Evolutionary conservation across 192 early-diverging fungal species (phyloP).

Genomic region (Kappamyces sp.): DNA sequence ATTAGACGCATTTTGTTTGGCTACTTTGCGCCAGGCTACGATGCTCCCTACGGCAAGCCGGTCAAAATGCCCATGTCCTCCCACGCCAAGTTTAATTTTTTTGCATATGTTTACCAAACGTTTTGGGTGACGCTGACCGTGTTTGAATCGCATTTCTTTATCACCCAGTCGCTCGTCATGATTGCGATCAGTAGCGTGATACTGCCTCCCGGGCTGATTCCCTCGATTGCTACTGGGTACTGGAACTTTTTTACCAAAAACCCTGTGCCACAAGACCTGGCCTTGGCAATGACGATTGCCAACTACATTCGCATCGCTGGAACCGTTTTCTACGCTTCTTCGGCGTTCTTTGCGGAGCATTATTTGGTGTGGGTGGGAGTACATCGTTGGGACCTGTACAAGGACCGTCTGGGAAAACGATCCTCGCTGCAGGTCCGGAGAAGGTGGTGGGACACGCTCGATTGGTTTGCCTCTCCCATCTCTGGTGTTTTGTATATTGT

Average conservation of each 20-base stretch:
- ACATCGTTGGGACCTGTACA: too few relatives aligned
- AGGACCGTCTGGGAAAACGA: conserved; percentile 24
- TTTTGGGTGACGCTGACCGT: conserved; percentile 21
- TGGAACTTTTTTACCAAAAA: too few relatives aligned
- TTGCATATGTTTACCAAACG: conserved; percentile 6
- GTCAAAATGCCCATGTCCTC: too few relatives aligned
- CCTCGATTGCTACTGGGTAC: neutral
- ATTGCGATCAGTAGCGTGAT: conserved; percentile 15
- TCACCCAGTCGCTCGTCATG: conserved; percentile 34
- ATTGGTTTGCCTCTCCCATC: conserved; percentile 29
- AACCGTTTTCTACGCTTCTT: too few relatives aligned
- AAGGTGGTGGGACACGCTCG: conserved; percentile 19
- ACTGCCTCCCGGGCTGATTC: conserved; percentile 20
- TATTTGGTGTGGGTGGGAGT: too few relatives aligned
- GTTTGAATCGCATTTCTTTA: conserved; percentile 32
- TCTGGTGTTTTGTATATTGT: conserved; percentile 25
- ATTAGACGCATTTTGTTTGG: neutral
- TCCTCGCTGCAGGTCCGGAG: conserved; percentile 15
- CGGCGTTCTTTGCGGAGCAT: too few relatives aligned
- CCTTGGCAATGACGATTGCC: too few relatives aligned
- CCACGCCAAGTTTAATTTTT: conserved; percentile 1
- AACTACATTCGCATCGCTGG: too few relatives aligned
- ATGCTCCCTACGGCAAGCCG: too few relatives aligned
- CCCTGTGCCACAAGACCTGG: too few relatives aligned
- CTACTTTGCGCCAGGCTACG: too few relatives aligned